A percentile compares a stretch with the other conserved stretches of the same genome.
phyloP scores from a whole-genome alignment of 371 early-diverging fungal genomes.

The Batrachochytrium dendrobatidis region DNA sequence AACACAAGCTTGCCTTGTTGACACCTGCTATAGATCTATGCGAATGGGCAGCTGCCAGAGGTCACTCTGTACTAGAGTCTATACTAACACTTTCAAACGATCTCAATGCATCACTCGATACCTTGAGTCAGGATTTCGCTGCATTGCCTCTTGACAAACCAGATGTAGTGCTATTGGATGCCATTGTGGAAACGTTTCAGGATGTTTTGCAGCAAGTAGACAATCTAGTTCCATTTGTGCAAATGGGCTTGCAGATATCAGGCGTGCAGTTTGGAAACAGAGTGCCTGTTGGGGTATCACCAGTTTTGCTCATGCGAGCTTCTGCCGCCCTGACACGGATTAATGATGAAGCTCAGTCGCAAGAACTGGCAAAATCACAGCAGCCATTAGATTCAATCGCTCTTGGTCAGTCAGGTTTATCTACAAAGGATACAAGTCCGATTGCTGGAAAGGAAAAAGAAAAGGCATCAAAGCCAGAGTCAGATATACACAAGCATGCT shows the following conservation, averaged over 20 bases:
- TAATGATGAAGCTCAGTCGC: neutral
- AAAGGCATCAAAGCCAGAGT: constrained; percentile 5
- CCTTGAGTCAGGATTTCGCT: neutral
- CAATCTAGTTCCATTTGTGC: constrained; percentile 59
- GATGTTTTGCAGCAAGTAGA: constrained; percentile 48
- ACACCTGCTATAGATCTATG: constrained; percentile 66
- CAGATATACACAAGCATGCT: neutral
- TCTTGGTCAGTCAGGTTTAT: no score
- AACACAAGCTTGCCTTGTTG: constrained; percentile 34
- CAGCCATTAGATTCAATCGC: neutral
- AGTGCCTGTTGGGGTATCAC: constrained; percentile 33
- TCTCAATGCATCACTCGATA: constrained; percentile 28
- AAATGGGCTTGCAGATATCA: constrained; percentile 48
- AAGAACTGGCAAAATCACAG: no score
- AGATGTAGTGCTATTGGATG: neutral
- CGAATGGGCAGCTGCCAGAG: constrained; percentile 57
- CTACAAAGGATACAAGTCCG: constrained; percentile 2
- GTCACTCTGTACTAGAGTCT: constrained; percentile 52
- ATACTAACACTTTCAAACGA: constrained; percentile 55
- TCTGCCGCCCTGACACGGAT: constrained; percentile 25
- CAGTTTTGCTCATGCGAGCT: constrained; percentile 47
- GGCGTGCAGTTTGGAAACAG: constrained; percentile 36
- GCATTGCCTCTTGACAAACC: neutral
- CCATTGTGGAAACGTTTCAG: constrained; percentile 34
- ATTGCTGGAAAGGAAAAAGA: constrained; percentile 5